These are phyloP conservation scores for Sanghuangporus baumii DNA, from an alignment of 1,284 basidiomycete species.

Conservation along the genomic window DNA sequence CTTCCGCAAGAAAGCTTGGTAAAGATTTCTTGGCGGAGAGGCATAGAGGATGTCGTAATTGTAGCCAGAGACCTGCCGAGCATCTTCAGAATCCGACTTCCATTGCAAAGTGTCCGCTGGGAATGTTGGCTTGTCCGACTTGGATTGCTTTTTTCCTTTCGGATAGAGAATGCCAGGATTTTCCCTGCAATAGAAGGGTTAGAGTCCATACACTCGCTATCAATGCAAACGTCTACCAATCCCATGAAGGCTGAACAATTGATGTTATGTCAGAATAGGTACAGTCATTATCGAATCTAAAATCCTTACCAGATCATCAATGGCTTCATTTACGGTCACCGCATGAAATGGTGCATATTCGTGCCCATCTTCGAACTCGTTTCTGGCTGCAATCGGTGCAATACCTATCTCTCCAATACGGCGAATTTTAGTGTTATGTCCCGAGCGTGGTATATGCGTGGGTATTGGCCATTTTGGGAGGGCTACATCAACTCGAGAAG, in stretches of 20 bases:
- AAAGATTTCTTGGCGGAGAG: conserved; percentile 44
- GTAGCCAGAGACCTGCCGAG: conserved; percentile 38
- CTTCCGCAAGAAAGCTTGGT: conserved; percentile 49
- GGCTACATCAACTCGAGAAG: conserved; percentile 45
- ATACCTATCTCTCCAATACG: background rate
- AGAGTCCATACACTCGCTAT: background rate
- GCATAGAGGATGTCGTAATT: conserved; percentile 37
- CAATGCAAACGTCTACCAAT: conserved; percentile 40
- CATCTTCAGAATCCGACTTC: background rate
- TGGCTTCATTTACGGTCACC: conserved; percentile 57
- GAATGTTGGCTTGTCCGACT: background rate
- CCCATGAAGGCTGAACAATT: conserved; percentile 45
- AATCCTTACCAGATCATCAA: conserved; percentile 54
- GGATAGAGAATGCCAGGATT: conserved; percentile 2
- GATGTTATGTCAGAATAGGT: background rate
- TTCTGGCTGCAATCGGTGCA: conserved; percentile 4
- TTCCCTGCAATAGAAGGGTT: background rate
- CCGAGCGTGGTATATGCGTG: conserved; percentile 43
- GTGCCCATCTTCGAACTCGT: conserved; percentile 26
- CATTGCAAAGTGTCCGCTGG: background rate
- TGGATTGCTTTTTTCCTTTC: background rate
- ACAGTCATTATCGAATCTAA: background rate
- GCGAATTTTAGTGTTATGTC: conserved; percentile 24
- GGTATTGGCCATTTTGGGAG: conserved; percentile 63
- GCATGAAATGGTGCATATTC: conserved; percentile 48